Evolutionary conservation across 2,329 filamentous ascomycete species (phyloP).

Genomic region (Thielaviopsis musarum): DNA sequence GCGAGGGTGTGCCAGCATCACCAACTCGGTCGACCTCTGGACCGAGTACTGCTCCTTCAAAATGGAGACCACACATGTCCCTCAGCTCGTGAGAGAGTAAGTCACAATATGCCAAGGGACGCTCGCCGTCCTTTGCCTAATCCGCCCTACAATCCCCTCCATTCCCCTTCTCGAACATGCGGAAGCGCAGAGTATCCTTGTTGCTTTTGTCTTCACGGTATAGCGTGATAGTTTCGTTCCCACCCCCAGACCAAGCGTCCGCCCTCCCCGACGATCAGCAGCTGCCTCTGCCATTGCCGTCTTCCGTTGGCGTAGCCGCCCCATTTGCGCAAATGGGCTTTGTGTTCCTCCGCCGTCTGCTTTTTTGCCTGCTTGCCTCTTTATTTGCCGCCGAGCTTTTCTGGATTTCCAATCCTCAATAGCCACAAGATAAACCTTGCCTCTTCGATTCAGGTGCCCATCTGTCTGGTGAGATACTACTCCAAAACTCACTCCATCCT

Average conservation of each 20-base stretch:
- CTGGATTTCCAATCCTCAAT: slow-evolving; percentile 18
- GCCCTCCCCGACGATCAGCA: neutral
- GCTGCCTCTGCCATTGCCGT: neutral
- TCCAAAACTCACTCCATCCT: slow-evolving; percentile 39
- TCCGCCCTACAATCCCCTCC: slow-evolving; percentile 21
- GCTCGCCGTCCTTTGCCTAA: slow-evolving; percentile 17
- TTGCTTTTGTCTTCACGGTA: slow-evolving; percentile 23
- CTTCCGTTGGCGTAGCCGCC: neutral
- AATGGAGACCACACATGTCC: slow-evolving; percentile 89
- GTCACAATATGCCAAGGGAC: slow-evolving; percentile 46
- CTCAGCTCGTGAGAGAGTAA: slow-evolving; percentile 98
- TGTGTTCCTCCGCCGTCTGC: too few species aligned
- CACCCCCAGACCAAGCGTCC: slow-evolving; percentile 8
- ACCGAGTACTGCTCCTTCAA: slow-evolving; percentile 96
- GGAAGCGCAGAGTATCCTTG: neutral
- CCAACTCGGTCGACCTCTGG: slow-evolving; percentile 91
- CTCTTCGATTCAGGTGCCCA: slow-evolving; percentile 17
- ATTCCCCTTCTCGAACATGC: neutral
- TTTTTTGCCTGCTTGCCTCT: neutral
- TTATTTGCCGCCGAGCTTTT: neutral
- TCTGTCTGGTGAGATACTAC: slow-evolving; percentile 46
- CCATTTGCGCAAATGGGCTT: neutral
- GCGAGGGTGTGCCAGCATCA: slow-evolving; percentile 81
- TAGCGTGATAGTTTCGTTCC: slow-evolving; percentile 25
- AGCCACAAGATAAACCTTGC: slow-evolving; percentile 23